Base-by-base conservation (phyloP, 768 basidiomycete genomes). In the Pisolithus orientalis region DNA sequence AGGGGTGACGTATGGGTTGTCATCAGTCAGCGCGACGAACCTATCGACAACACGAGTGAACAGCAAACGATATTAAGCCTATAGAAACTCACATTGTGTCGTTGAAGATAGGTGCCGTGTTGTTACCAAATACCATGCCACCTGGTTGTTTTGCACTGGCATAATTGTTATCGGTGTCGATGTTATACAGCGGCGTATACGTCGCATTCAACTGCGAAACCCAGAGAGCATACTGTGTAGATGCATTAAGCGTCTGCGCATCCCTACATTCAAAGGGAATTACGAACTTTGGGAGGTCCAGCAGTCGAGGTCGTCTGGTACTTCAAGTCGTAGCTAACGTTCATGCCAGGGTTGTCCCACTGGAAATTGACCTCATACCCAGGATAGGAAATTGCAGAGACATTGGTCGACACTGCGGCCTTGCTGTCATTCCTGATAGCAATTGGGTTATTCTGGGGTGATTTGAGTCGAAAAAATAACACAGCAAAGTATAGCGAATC, bases 141-240 rank as follows among this genome's bases (percentile, higher is more conserved):
- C 67, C 72, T 4, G 81, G 82, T 57, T 83, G 79, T 31, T 63
- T 60, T 9, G 80, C 79, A 13, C 61, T 67, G 1, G 72, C 82
- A n/a, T 69, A 67, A 56, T 72, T 71, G 17, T 71, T 72, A 49
- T 69, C 67, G 51, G 74, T 57, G 51, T 69, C 67, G 50, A 74
- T 57, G 49, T 76, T 69, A 31, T 62, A 57, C 44, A 84, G 68
- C 0, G 76, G 72, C 5, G 78, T 77, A 68, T 76, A 83, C 5
- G 82, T 83, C 10, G 72, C 74, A 70, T 83, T 85, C 49, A 83
- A 65, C 62, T 84, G 81, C 21, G 72, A 75, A 50, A 83, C 76
- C 77, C 81, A 84, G 3, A 78, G 78, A 6, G 74, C 77, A 53
- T 69, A 82, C 74, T 77, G 54, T n/a, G 57, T 28, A 5, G 14